Base-by-base conservation (phyloP, 2,329 filamentous ascomycete genomes). In the Xylariales sp. region DNA sequence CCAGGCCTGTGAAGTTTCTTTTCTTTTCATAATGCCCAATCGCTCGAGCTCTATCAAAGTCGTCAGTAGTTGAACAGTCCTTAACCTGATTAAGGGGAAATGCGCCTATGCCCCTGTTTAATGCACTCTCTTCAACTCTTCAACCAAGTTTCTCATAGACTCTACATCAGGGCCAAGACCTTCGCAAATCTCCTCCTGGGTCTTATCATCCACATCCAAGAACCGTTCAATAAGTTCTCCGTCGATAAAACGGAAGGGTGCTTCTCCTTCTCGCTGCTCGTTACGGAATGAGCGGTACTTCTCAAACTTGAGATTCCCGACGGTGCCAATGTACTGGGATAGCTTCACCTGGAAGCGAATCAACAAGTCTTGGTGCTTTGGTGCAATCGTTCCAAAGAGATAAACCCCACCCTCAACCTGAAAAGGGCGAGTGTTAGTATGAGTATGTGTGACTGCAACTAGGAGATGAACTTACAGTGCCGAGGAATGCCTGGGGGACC, bases 391-490 rank as follows among this genome's bases (percentile, higher is more conserved):
- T 1, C 85, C 88, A 52, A 93, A 91, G 46, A 98, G 78, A 60
- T 95, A 96, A 33, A 98, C 83, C 0, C 85, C 85, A 18, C 93
- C 93, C 59, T 97, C 91, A 33, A 90, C 80, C 88, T 93, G 50
- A 41, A 36, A n/a, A n/a, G n/a, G n/a, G n/a, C n/a, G n/a, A n/a
- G n/a, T n/a, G n/a, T n/a, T n/a, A n/a, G n/a, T n/a, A n/a, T 39
- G n/a, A 29, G 8, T 8, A 24, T 13, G 17, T 12, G 11, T 12
- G 12, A 37, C 27, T 15, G 8, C 21, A 31, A 29, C 17, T 3
- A 12, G 25, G 19, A 29, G 19, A 15, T 25, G 34, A 36, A 61
- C 84, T 66, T 74, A 91, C 90, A 38, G 93, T 97, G 41, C 78
- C 90, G 37, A 97, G 65, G 56, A 97, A 96, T 15, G 93, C 93